These are phyloP conservation scores for Cryptococcus sp. DNA, from an alignment of 1,284 basidiomycete species.

Conservation along the genomic window DNA sequence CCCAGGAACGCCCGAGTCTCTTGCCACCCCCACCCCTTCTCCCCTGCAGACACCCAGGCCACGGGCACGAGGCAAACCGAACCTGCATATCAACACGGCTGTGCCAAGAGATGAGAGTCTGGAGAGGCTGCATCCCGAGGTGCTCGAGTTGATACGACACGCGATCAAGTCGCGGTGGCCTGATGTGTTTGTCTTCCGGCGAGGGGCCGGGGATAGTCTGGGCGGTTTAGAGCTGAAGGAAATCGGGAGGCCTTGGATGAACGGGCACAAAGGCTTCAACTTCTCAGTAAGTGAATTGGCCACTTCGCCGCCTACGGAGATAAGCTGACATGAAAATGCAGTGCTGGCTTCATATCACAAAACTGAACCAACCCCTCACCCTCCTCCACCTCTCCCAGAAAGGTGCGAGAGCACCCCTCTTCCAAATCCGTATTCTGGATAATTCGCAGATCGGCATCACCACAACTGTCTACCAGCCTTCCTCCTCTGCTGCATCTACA, in stretches of 20 bases:
- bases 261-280: conserved; percentile 40
- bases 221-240: conserved; percentile 40
- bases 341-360: conserved; percentile 45
- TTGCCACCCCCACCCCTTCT: not conserved
- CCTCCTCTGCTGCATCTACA: not conserved
- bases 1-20: conserved; percentile 1
- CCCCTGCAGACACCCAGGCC: not conserved
- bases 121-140: conserved; percentile 38
- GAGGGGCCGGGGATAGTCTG: conserved; percentile 19
- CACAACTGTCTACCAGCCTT: conserved; percentile 17
- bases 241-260: conserved; percentile 39
- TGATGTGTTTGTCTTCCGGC: conserved; percentile 39
- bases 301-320: not conserved
- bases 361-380: conserved; percentile 41
- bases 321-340: conserved; percentile 4
- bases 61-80: conserved; percentile 10
- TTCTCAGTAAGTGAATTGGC: conserved; percentile 38
- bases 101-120: conserved; percentile 13
- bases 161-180: conserved; percentile 42
- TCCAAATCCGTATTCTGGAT: conserved; percentile 45
- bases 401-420: conserved; percentile 25
- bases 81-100: conserved; percentile 15
- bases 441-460: conserved; percentile 47
- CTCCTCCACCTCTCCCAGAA: conserved; percentile 42
- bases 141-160: conserved; percentile 40